Conservation (phyloP, 228 moss, liverwort and hornwort genomes). For the Sphagnum fallax region DNA sequence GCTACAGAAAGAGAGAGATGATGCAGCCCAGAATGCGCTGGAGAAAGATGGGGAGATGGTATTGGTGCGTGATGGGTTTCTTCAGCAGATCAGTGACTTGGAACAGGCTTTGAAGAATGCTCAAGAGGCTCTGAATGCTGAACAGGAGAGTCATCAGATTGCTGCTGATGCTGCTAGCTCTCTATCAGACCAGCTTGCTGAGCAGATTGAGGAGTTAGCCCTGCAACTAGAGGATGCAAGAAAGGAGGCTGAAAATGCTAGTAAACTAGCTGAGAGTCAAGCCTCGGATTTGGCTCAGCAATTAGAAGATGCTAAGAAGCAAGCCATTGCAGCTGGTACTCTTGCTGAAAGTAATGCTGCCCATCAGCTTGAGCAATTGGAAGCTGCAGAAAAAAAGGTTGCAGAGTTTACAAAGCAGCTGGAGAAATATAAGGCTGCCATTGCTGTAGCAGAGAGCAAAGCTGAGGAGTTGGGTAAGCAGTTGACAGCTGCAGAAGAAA, state of each 20-base stretch:
- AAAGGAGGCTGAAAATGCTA: constrained; percentile 1
- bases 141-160: not conserved
- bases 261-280: not conserved
- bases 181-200: not conserved
- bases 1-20: constrained; percentile 5
- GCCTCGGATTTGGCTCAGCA: constrained; percentile 3
- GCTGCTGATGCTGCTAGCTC: not conserved
- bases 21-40: not conserved
- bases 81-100: constrained; percentile 6
- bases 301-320: constrained; percentile 2
- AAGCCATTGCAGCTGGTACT: not conserved
- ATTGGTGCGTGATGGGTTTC: not conserved
- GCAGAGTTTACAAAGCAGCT: too few relatives aligned
- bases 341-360: constrained; percentile 7
- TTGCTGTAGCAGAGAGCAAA: not conserved
- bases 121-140: constrained; percentile 1
- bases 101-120: constrained; percentile 11
- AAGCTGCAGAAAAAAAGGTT: constrained; percentile 2
- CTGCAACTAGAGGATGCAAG: constrained; percentile 9
- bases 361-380: not conserved
- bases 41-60: constrained; percentile 13
- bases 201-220: not conserved
- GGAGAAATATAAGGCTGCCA: not conserved
- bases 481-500: not conserved
- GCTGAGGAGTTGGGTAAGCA: not conserved